These are phyloP conservation scores for Mycosarcoma mackinlayi DNA, from an alignment of 1,284 basidiomycete genomes.

Conservation along the genomic window DNA sequence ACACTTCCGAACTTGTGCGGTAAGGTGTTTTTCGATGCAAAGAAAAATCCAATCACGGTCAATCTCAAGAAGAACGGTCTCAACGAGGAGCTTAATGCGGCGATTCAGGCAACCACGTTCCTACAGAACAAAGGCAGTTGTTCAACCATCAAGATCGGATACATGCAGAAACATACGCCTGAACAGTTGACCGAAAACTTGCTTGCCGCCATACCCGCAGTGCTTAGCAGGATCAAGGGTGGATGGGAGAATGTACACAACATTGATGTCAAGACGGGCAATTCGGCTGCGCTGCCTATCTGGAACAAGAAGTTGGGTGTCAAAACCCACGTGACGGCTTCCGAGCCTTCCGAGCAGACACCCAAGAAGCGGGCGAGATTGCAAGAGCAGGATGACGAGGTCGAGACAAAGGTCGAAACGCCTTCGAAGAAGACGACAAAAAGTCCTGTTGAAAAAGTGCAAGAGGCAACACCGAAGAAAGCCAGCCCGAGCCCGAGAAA, in stretches of 20 bases:
- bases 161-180: constrained; percentile 76
- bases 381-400: background rate
- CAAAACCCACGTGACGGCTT: constrained; percentile 24
- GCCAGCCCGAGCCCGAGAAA: constrained; percentile 13
- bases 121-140: constrained; percentile 72
- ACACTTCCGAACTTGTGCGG: constrained; percentile 87
- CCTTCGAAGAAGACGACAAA: too few species aligned
- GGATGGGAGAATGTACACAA: constrained; percentile 93
- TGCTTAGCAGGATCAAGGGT: constrained; percentile 76
- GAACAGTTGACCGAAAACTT: constrained; percentile 84
- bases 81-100: constrained; percentile 87
- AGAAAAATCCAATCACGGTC: constrained; percentile 96
- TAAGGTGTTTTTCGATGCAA: constrained; percentile 89
- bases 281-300: constrained; percentile 85
- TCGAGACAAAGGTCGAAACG: constrained; percentile 1
- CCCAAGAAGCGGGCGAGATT: background rate
- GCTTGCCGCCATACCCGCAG: constrained; percentile 79
- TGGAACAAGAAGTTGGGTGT: constrained; percentile 82
- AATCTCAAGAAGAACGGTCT: constrained; percentile 77
- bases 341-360: background rate
- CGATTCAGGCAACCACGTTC: constrained; percentile 91
- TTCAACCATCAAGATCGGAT: constrained; percentile 80
- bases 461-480: constrained; percentile 9
- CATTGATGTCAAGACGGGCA: constrained; percentile 89
- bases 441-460: background rate